A percentile compares a stretch with the other conserved stretches of the same genome.
phyloP scores from a whole-genome alignment of 805 yeast species.

The Naumovozyma castellii region DNA sequence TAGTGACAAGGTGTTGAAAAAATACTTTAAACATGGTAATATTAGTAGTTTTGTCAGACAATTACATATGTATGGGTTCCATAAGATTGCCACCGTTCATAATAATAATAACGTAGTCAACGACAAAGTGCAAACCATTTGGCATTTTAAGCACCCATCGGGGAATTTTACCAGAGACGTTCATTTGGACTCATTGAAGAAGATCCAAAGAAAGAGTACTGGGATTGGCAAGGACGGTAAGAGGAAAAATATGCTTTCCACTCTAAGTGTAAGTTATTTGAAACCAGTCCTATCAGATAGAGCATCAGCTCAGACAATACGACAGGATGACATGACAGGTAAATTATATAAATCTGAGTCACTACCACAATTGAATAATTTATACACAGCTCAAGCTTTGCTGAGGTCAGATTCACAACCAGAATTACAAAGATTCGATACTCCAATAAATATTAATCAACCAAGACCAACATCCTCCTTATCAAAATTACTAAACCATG shows the following conservation, averaged over 20 bases:
- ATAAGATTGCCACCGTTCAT: conserved; percentile 41
- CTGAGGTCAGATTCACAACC: background rate
- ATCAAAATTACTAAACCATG: too few species aligned
- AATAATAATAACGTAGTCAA: conserved; percentile 1
- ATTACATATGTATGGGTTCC: conserved; percentile 93
- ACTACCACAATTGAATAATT: background rate
- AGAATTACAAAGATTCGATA: conserved; percentile 1
- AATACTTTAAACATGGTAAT: conserved; percentile 87
- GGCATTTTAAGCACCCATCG: conserved; percentile 28
- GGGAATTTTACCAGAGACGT: conserved; percentile 20
- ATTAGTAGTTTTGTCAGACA: conserved; percentile 90
- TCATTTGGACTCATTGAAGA: conserved; percentile 13
- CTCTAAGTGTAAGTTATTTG: conserved; percentile 23
- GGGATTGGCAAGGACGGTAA: conserved; percentile 26
- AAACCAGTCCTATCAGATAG: conserved; percentile 3
- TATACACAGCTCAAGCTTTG: background rate
- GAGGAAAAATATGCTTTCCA: conserved; percentile 24
- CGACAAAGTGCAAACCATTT: conserved; percentile 11
- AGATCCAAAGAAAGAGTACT: conserved; percentile 26
- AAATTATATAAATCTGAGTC: background rate
- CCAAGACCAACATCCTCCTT: too few species aligned
- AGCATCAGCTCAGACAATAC: background rate
- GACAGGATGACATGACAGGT: too few species aligned
- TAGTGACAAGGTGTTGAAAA: conserved; percentile 35
- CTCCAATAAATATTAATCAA: too few species aligned